Evolutionary conservation across 805 yeast genomes (phyloP).

Genomic region (Wickerhamiella vanderwaltii): DNA sequence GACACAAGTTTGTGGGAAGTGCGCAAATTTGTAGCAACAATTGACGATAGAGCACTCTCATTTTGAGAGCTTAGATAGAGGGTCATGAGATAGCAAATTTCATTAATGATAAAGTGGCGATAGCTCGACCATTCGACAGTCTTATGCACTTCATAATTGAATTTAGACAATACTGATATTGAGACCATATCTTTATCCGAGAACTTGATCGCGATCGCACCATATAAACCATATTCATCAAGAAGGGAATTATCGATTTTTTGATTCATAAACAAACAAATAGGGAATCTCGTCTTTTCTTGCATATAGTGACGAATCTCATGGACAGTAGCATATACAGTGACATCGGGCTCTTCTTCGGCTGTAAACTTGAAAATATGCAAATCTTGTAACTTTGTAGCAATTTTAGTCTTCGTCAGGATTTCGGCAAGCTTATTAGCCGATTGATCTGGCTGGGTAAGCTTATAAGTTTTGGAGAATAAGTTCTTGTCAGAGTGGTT

Average conservation of each 20-base stretch:
- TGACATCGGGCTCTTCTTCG: slow-evolving; percentile 18
- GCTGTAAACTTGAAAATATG: slow-evolving; percentile 54
- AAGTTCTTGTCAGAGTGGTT: slow-evolving; percentile 6
- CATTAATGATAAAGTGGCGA: slow-evolving; percentile 29
- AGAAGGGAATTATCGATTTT: slow-evolving; percentile 32
- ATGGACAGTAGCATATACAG: slow-evolving; percentile 28
- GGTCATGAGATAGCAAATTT: slow-evolving; percentile 30
- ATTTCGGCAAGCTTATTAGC: slow-evolving; percentile 40
- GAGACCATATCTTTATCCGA: slow-evolving; percentile 25
- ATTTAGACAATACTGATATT: slow-evolving; percentile 19
- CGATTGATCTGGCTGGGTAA: slow-evolving; percentile 21
- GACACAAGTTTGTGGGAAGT: slow-evolving; percentile 19
- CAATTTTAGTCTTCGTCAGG: slow-evolving; percentile 54
- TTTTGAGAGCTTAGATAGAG: slow-evolving; percentile 30
- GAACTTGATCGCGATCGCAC: slow-evolving; percentile 39
- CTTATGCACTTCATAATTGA: slow-evolving; percentile 21
- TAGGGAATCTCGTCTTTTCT: slow-evolving; percentile 38
- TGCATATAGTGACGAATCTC: slow-evolving; percentile 27
- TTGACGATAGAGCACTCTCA: slow-evolving; percentile 21
- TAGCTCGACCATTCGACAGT: slow-evolving; percentile 28
- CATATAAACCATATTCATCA: slow-evolving; percentile 30
- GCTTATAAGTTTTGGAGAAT: slow-evolving; percentile 18
- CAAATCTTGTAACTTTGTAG: slow-evolving; percentile 72
- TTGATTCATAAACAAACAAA: slow-evolving; percentile 55
- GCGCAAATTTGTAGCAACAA: slow-evolving; percentile 26